Evolutionary conservation across 1,284 basidiomycete species (phyloP).

Genomic region (Heterobasidion irregulare): DNA sequence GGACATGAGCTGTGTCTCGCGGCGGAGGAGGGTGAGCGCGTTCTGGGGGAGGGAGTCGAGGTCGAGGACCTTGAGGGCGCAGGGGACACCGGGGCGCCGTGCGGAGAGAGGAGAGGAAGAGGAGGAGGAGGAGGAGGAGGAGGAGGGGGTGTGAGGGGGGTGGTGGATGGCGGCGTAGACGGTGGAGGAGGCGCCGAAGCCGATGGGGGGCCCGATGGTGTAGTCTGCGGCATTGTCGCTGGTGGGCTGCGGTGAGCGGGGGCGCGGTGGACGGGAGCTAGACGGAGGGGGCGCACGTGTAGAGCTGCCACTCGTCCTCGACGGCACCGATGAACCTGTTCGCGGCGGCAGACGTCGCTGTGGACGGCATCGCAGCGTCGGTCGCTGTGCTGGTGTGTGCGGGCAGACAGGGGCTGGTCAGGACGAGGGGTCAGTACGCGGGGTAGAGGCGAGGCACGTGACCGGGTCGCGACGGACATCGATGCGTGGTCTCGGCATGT

Average conservation of each 20-base stretch:
- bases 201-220: conserved; percentile 63
- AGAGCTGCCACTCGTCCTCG: conserved; percentile 79
- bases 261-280: conserved; percentile 5
- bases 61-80: conserved; percentile 84
- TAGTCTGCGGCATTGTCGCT: conserved; percentile 71
- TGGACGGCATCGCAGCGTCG: no score
- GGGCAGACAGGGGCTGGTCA: neutral
- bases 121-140: conserved; percentile 17
- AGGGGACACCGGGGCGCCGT: conserved; percentile 31
- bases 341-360: neutral
- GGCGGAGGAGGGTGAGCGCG: conserved; percentile 61
- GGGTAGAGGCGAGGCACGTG: neutral
- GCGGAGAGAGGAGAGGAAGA: no score
- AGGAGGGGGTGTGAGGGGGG: conserved; percentile 24
- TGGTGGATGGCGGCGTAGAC: conserved; percentile 73
- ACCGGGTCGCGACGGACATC: neutral
- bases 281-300: conserved; percentile 40
- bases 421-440: neutral
- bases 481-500: no score
- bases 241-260: conserved; percentile 8
- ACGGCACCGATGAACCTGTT: conserved; percentile 63
- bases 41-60: conserved; percentile 68
- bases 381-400: neutral
- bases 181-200: conserved; percentile 82
- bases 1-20: conserved; percentile 89